Base-by-base conservation (phyloP, 1,284 basidiomycete species). In the Trichosporon sp. region DNA sequence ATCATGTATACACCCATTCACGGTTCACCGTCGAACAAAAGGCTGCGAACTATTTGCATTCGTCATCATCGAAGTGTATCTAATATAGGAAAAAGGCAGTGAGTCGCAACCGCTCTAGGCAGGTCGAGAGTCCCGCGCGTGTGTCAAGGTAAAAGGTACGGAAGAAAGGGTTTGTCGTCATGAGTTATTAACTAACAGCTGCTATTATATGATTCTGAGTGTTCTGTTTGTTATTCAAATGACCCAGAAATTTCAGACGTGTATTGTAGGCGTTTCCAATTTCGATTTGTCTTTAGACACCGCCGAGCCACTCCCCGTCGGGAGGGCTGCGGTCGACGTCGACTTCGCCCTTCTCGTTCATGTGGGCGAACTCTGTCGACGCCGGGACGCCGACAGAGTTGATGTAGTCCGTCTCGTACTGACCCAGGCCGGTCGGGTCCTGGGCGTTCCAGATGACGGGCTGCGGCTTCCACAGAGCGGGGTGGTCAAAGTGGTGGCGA, bases 381-480 rank as follows among this genome's bases (percentile, higher is more conserved):
- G 81, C 76, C 60, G 80, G 79, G 8, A 85, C 81, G 25, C 77
- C 75, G 29, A 72, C 75, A 4, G 67, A 72, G 67, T 80, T 80
- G 74, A 84, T 76, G 64, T 77, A 72, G 34, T 77, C 80, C 31
- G 74, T 73, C 72, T 84, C 79, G 53, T 74, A 75, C 34, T 76
- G 73, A 25, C 82, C 83, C 62, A 85, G 71, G 53, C 82, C 82
- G 23, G 81, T 75, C 29, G 74, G 73, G 73, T 85, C 84, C 44
- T 83, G 72, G 38, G 79, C 76, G 64, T 84, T 72, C 84, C 84
- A 85, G 68, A 84, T 73, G 53, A 76, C 64, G 12, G 83, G 81
- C 70, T 82, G 81, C 58, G 77, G 76, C 78, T 83, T 81, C 81
- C 81, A 84, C 64, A 80, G 60, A 5, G 83, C 83, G 4, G 83